Conservation (phyloP, 805 yeast species). For the Metschnikowia colocasiae region DNA sequence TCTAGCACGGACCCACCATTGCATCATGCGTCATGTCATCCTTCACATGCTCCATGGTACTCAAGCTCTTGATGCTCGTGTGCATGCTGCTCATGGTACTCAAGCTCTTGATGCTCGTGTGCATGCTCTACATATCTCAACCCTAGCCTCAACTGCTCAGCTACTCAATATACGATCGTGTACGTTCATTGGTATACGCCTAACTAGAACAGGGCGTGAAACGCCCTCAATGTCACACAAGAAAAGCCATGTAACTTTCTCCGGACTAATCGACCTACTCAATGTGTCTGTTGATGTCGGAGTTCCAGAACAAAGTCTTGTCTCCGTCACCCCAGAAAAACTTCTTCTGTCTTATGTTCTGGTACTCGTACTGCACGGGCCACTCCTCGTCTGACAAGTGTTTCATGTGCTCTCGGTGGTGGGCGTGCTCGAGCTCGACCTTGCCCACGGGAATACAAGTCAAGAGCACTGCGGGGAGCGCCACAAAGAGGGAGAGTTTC, state of each 20-base stretch:
- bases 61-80: too few relatives aligned
- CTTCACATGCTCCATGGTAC: too few relatives aligned
- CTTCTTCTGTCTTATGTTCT: conserved; percentile 81
- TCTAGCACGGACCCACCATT: too few relatives aligned
- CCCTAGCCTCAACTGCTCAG: too few relatives aligned
- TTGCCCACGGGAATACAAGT: conserved; percentile 78
- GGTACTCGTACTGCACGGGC: conserved; percentile 88
- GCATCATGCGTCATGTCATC: too few relatives aligned
- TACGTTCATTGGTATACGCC: conserved; percentile 2
- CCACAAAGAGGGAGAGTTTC: conserved; percentile 74
- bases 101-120: too few relatives aligned
- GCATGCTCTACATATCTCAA: too few relatives aligned
- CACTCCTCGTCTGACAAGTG: conserved; percentile 84
- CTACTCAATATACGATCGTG: conserved; percentile 1
- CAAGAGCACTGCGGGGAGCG: conserved; percentile 74
- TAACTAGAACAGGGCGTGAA: too few relatives aligned
- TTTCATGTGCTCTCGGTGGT: conserved; percentile 76
- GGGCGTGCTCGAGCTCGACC: conserved; percentile 83
- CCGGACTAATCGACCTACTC: conserved; percentile 25
- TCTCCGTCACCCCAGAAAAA: conserved; percentile 99
- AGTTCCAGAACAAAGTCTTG: conserved; percentile 95
- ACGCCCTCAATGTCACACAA: too few relatives aligned
- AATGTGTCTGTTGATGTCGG: conserved; percentile 84
- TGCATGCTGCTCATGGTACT: too few relatives aligned
- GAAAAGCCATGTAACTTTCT: too few relatives aligned